phyloP scores from a whole-genome alignment of 345 rosid species.

The Cardamine resedifolia region DNA sequence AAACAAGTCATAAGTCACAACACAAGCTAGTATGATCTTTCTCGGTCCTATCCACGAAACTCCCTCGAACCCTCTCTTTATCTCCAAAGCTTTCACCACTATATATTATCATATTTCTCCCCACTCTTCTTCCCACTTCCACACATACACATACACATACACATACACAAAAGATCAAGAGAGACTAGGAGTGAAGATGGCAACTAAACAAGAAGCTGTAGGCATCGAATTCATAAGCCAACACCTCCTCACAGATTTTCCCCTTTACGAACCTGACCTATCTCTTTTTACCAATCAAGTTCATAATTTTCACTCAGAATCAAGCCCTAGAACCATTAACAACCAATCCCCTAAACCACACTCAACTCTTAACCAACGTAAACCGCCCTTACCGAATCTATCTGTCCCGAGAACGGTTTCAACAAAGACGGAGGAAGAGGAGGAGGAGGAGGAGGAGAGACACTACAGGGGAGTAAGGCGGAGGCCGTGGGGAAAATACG shows the following conservation, averaged over 20 bases:
- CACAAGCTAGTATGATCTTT: constrained; percentile 29
- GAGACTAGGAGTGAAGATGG: constrained; percentile 26
- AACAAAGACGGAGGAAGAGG: constrained; percentile 1
- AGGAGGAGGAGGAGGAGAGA: constrained; percentile 39
- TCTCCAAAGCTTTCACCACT: background rate
- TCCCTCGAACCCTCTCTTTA: constrained; percentile 30
- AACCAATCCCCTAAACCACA: constrained; percentile 33
- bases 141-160: background rate
- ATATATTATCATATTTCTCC: constrained; percentile 23
- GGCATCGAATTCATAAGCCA: constrained; percentile 59
- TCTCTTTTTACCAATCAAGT: constrained; percentile 7
- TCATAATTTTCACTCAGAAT: background rate
- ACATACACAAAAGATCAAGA: constrained; percentile 13
- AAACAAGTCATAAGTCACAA: constrained; percentile 25
- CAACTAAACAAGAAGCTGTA: constrained; percentile 43
- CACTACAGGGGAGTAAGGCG: constrained; percentile 86
- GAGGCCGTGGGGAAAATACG: constrained; percentile 90
- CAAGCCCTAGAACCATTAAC: constrained; percentile 25
- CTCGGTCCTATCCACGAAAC: constrained; percentile 38
- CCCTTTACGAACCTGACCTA: constrained; percentile 1
- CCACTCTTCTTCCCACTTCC: constrained; percentile 34
- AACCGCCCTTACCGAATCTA: constrained; percentile 49
- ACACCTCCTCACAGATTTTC: constrained; percentile 60
- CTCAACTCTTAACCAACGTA: constrained; percentile 58
- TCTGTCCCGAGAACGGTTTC: constrained; percentile 17